Evolutionary conservation across 495 filamentous ascomycete genomes (phyloP), one percentile per base, ranked within the genome.

Genomic region (Aspergillus coremiiformis): DNA sequence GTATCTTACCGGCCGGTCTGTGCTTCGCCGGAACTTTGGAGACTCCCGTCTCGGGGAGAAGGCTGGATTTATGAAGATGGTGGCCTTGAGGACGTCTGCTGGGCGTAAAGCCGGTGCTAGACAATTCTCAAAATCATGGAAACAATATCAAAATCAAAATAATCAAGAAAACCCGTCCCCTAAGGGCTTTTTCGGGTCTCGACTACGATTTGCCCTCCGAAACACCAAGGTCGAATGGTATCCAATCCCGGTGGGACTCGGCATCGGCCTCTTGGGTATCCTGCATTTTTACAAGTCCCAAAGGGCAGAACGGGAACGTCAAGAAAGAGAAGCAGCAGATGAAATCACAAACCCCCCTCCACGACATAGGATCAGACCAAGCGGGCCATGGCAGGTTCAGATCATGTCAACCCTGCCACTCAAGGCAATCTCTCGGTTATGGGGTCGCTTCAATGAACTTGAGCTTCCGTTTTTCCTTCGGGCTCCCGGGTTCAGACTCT

Each of bases 361-460:
- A 57, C 74, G 83, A 54, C 78, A 81, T 45, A 79, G 86, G 44
- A 82, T 95, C 53, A 74, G 86, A 51, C 91, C 88, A 9, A 87
- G 85, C 51, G 93, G 93, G 15, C 88, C 93, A 64, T 98, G 93
- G 91, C 88, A 94, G 62, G 87, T 99, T 20, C 89, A 95, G 65
- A 79, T 97, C 59, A 95, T 99, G 85, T 94, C 89, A 14, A 97
- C 92, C 0, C 73, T 99, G 44, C 93, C 93, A 20, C 71, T 99
- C 52, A 99, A 99, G 69, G 91, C 89, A 32, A 77, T 97, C 49
- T 96, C 90, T 9, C 82, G 94, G 22, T 59, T 95, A 54, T 99
- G 93, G 93, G 93, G 93, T 39, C 83, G 76, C 35, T 96, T 97
- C 75, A 99, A 99, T 68, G 93, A 96, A 66, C 72, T 95, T 24